These are phyloP conservation scores for Sugiyamaella xylanicola DNA, from an alignment of 1,139 yeast genomes.

Conservation along the genomic window DNA sequence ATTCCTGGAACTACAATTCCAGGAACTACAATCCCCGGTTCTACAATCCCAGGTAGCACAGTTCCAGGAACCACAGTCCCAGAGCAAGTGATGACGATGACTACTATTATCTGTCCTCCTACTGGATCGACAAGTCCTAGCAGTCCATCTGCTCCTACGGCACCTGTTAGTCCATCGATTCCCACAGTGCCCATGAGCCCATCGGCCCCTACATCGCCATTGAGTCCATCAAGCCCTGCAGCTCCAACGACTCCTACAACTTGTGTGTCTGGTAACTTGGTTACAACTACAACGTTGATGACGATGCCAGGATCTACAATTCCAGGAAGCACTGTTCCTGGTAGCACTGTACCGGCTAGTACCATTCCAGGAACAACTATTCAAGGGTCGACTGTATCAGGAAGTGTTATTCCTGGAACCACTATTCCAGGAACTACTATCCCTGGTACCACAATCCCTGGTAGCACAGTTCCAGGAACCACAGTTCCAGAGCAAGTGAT, in stretches of 20 bases:
- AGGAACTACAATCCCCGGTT: background rate
- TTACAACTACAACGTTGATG: background rate
- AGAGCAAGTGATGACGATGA: constrained; percentile 13
- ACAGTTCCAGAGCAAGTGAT: constrained; percentile 19
- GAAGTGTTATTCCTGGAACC: constrained; percentile 23
- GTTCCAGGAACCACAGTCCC: constrained; percentile 24
- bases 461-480: constrained; percentile 18
- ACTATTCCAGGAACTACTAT: constrained; percentile 26
- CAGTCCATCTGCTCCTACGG: background rate
- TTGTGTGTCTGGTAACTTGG: background rate
- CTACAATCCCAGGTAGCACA: constrained; percentile 1
- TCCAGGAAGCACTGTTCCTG: constrained; percentile 25
- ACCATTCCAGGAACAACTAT: constrained; percentile 18
- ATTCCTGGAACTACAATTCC: background rate
- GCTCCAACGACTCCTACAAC: constrained; percentile 9
- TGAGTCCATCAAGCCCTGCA: constrained; percentile 16
- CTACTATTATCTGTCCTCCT: constrained; percentile 15
- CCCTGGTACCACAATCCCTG: constrained; percentile 25
- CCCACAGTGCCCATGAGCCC: constrained; percentile 3
- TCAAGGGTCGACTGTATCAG: background rate
- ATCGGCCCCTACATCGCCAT: background rate
- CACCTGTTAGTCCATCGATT: constrained; percentile 1
- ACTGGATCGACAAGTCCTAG: background rate
- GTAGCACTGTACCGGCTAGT: constrained; percentile 26
- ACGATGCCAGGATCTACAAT: constrained; percentile 22